Base-by-base conservation (phyloP, 352 stramenopile species). In the Phytophthora meadii region DNA sequence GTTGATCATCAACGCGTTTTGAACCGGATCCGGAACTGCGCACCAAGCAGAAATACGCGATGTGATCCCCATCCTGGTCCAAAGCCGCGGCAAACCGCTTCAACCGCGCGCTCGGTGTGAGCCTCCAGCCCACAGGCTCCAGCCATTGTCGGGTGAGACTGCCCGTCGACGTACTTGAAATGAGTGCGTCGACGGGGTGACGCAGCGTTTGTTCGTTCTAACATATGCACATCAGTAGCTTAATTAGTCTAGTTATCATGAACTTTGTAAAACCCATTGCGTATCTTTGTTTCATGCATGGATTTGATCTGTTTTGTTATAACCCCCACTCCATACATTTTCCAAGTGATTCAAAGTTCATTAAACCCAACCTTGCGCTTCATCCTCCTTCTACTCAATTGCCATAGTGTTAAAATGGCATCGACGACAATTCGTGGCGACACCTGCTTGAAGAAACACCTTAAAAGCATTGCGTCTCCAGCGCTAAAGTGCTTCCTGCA, bases 21-120 rank as follows among this genome's bases (percentile, higher is more conserved):
- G 47, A 51, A 24, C 24, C 7, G 37, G 28, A 44, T 17, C 28
- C 7, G 48, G 34, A 42, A 47, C 48, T 52, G 34, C 28, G 19
- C 62, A 19, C 59, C 32, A 67, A 67, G 59, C 50, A 67, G 59
- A 67, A 67, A 67, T 61, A 47, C 59, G 59, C 50, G 50, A 49
- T 24, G 47, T 49, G 58, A 61, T 66, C 58, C 58, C 58, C 50
- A 67, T 67, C 59, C 12, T 61, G 50, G 41, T 42, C 50, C 50
- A 68, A 42, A 68, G 42, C 51, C 59, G 59, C 30, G 50, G 59
- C 47, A 41, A 58, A 39, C 15, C 1, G 8, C 36, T 57, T 39
- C 58, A 66, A 66, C 50, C 32, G 47, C 37, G 46, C 14, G 47
- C 46, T 50, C 40, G 25, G 36, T 25, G 47, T 47, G 24, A 34